Percentiles rank a stretch among this genome's conserved stretches.
phyloP scores from a whole-genome alignment of 2,329 filamentous ascomycete genomes.

The Metarhizium album region DNA sequence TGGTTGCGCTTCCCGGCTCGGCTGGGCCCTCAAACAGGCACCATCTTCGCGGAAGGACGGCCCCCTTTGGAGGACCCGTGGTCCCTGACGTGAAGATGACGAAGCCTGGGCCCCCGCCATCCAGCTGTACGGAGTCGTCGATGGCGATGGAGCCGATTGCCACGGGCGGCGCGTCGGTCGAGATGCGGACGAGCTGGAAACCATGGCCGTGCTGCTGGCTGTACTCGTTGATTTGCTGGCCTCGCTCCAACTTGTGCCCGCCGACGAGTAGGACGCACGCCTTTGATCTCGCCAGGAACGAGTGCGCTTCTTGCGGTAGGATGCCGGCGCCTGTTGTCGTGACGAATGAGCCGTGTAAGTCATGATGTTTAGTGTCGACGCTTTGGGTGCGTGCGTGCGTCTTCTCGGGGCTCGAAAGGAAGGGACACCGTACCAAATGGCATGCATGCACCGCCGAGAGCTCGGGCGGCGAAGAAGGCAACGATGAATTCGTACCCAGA shows the following conservation, averaged over 20 bases:
- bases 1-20: conserved; percentile 1
- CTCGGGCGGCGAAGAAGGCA: conserved; percentile 13
- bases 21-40: not conserved
- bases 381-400: not conserved
- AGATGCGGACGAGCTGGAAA: conserved; percentile 1
- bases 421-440: conserved; percentile 9
- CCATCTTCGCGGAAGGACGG: conserved; percentile 39
- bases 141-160: conserved; percentile 4
- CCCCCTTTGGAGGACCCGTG: conserved; percentile 66
- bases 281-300: conserved; percentile 7
- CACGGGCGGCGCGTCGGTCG: conserved; percentile 7
- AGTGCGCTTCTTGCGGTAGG: conserved; percentile 9
- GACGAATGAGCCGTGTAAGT: too few relatives aligned
- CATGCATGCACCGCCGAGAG: conserved; percentile 11
- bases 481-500: conserved; percentile 16
- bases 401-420: too few relatives aligned
- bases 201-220: not conserved
- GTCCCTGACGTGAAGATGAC: conserved; percentile 53
- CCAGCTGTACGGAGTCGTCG: conserved; percentile 5
- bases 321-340: conserved; percentile 6
- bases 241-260: not conserved
- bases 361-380: not conserved
- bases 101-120: conserved; percentile 8
- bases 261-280: conserved; percentile 7
- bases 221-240: not conserved